These are phyloP conservation scores for Saccharum officinarum DNA, from an alignment of 176 grass and related monocot species.

Conservation along the genomic window DNA sequence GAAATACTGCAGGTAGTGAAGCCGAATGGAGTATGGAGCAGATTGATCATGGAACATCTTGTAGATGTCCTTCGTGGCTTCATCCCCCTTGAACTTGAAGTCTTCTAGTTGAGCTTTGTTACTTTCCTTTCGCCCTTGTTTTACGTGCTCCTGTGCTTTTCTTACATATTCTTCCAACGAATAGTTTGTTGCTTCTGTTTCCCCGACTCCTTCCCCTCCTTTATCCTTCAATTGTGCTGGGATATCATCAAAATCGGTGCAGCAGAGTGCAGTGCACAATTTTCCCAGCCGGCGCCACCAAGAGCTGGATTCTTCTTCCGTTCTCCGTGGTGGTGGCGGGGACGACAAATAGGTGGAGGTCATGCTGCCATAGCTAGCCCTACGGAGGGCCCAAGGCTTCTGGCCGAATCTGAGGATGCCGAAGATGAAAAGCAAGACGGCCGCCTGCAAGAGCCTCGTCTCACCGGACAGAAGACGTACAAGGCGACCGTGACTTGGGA, in stretches of 20 bases:
- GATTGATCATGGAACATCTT: neutral
- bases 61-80: neutral
- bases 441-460: too few relatives aligned
- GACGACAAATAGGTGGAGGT: neutral
- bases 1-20: neutral
- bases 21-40: neutral
- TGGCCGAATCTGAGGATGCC: too few relatives aligned
- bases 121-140: neutral
- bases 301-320: neutral
- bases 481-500: too few relatives aligned
- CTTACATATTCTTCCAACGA: neutral
- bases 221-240: neutral
- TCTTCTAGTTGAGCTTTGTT: too few relatives aligned
- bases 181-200: too few relatives aligned
- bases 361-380: too few relatives aligned
- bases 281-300: neutral
- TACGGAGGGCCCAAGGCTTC: too few relatives aligned
- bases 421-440: too few relatives aligned
- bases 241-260: rapidly evolving
- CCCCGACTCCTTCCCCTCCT: too few relatives aligned
- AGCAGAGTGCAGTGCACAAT: neutral
- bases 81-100: too few relatives aligned
- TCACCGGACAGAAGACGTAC: too few relatives aligned
- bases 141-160: neutral
- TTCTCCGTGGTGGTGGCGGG: rapidly evolving